Conservation (phyloP, 106 monocot species). For the Xerophyta viscosa region DNA sequence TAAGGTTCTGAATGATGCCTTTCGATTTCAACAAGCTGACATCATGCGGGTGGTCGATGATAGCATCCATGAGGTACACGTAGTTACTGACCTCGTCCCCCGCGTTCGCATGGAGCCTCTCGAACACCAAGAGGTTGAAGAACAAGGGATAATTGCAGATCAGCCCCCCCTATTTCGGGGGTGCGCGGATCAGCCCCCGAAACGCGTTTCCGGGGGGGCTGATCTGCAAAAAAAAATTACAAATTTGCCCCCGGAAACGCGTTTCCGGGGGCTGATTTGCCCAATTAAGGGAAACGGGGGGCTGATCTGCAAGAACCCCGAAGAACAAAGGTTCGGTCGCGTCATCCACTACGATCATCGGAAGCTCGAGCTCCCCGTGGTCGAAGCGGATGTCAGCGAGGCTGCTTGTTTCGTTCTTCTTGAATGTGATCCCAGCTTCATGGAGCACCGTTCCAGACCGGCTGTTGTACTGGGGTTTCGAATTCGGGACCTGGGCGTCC, state of each 20-base stretch:
- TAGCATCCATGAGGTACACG: constrained; percentile 96
- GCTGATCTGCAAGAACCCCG: too few species aligned
- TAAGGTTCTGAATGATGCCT: constrained; percentile 66
- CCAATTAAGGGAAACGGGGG: too few species aligned
- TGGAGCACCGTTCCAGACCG: constrained; percentile 60
- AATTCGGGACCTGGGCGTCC: neutral
- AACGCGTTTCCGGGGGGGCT: too few species aligned
- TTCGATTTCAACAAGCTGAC: constrained; percentile 49
- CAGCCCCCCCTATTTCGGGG: too few species aligned
- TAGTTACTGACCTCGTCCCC: constrained; percentile 74
- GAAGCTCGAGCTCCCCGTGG: constrained; percentile 55
- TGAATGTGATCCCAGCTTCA: constrained; percentile 73
- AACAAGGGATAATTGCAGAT: too few species aligned
- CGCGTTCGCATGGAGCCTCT: constrained; percentile 66
- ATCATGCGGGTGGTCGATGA: constrained; percentile 77
- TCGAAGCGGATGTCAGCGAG: constrained; percentile 63
- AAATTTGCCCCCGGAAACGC: too few species aligned
- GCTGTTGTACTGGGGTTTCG: constrained; percentile 27
- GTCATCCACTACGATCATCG: constrained; percentile 57
- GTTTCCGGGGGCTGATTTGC: too few species aligned
- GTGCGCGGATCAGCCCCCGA: too few species aligned
- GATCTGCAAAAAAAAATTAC: too few species aligned
- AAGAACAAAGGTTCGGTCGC: constrained; percentile 46
- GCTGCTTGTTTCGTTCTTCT: constrained; percentile 31
- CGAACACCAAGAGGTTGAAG: constrained; percentile 88